Percentiles rank a stretch among this genome's conserved stretches.
These are phyloP conservation scores for Ampelomyces quisqualis DNA, from an alignment of 2,329 filamentous ascomycete genomes.

Conservation along the genomic window DNA sequence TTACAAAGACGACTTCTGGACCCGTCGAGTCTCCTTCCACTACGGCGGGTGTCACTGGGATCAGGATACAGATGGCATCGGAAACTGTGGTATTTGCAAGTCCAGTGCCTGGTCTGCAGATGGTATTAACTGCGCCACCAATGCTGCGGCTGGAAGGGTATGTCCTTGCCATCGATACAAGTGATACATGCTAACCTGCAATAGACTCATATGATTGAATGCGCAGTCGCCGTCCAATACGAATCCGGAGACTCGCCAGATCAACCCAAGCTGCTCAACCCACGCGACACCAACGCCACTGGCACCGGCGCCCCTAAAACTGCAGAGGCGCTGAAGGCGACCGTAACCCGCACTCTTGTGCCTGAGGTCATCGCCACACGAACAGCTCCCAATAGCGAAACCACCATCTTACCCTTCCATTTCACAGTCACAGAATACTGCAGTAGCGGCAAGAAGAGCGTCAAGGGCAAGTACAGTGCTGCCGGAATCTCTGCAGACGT, in stretches of 20 bases:
- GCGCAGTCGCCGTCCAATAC: background rate
- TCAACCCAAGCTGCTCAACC: background rate
- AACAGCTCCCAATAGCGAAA: slow-evolving; percentile 1
- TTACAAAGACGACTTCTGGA: background rate
- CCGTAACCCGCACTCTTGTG: background rate
- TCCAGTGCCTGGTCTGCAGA: background rate
- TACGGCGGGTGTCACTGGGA: slow-evolving; percentile 2
- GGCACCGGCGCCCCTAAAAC: background rate
- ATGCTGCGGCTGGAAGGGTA: background rate
- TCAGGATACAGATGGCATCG: background rate
- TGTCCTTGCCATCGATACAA: too few relatives aligned
- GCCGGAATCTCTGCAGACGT: slow-evolving; percentile 1
- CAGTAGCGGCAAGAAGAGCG: background rate
- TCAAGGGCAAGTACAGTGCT: background rate
- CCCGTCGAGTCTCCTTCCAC: background rate
- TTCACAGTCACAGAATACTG: slow-evolving; percentile 11
- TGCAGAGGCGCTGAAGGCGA: background rate
- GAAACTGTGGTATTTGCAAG: background rate
- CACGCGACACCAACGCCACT: background rate
- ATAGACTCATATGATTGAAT: background rate
- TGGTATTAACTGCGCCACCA: background rate
- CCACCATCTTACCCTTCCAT: slow-evolving; percentile 20
- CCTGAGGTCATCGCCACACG: background rate
- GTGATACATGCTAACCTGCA: background rate
- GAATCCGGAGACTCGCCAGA: background rate